These are phyloP conservation scores for Eragrostis nindensis DNA, from an alignment of 176 grass and related monocot species.

Conservation along the genomic window DNA sequence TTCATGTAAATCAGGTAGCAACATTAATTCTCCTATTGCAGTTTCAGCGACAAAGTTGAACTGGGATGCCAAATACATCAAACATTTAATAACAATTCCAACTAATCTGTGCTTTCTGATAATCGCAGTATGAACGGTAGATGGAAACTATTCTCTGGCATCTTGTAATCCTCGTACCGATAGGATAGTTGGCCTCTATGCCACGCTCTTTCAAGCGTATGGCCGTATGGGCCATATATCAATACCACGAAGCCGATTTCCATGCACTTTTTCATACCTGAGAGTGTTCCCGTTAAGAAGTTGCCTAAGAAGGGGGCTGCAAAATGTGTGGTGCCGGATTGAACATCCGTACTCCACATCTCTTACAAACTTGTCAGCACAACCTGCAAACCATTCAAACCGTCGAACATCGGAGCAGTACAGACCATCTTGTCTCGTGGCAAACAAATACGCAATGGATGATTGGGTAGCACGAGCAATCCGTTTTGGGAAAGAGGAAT, in stretches of 20 bases:
- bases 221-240: neutral
- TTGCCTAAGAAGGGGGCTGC: neutral
- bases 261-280: neutral
- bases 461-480: neutral
- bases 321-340: neutral
- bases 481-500: neutral
- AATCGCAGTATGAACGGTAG: neutral
- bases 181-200: accelerated
- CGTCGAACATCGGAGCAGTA: neutral
- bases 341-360: neutral
- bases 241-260: neutral
- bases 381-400: neutral
- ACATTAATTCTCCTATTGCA: no score
- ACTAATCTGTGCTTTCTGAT: conserved; percentile 2
- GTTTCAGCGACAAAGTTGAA: neutral
- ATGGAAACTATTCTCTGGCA: neutral
- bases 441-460: neutral
- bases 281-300: neutral
- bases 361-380: neutral
- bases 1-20: no score
- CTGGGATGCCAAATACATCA: no score
- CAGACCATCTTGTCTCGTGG: neutral
- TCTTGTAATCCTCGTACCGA: neutral
- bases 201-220: neutral
- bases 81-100: no score